Base-by-base conservation (phyloP, 768 basidiomycete species). In the Collybia mongolica region DNA sequence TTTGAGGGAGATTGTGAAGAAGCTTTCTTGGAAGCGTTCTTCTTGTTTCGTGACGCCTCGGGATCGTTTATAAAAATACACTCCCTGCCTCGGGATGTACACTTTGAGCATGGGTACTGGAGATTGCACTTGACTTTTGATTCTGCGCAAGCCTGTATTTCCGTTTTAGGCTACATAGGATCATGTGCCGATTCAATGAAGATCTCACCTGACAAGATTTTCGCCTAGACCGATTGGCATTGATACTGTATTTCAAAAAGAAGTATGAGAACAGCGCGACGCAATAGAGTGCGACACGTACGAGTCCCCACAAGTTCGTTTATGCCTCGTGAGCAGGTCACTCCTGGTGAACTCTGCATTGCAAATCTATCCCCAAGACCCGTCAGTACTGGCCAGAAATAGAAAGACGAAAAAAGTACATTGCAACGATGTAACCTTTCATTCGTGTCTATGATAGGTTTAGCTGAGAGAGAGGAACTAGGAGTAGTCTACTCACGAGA, bases 81-180 rank as follows among this genome's bases (percentile, higher is more conserved):
- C 49, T 83, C 79, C 51, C 82, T 75, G 44, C 82, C 82, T 52
- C 84, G 76, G 42, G 80, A 67, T 36, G 71, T 68, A 63, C 86
- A 88, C 62, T 84, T 83, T 15, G 82, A 77, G 63, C 86, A 88
- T 15, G 86, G 86, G 49, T 73, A 77, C 54, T 82, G 76, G 5
- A 86, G 69, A 62, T 86, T 81, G 64, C 86, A 88, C 68, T 85
- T 87, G 12, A 86, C 78, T 67, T 88, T 88, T n/a, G 84, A 85
- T 55, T 84, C 82, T 2, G 84, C 85, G 63, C 86, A 88, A 17
- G 83, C 80, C 68, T 80, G 39, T 44, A 40, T 26, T 24, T 37
- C 3, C 48, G 38, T 24, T 23, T 58, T 17, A 54, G 42, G 17
- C 28, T 11, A 32, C 6, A 26, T 42, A 39, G 32, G 52, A n/a